A percentile compares a stretch with the other conserved stretches of the same genome.
Evolutionary conservation across 352 stramenopile genomes (phyloP).

Genomic region (Pythium phragmitis): DNA sequence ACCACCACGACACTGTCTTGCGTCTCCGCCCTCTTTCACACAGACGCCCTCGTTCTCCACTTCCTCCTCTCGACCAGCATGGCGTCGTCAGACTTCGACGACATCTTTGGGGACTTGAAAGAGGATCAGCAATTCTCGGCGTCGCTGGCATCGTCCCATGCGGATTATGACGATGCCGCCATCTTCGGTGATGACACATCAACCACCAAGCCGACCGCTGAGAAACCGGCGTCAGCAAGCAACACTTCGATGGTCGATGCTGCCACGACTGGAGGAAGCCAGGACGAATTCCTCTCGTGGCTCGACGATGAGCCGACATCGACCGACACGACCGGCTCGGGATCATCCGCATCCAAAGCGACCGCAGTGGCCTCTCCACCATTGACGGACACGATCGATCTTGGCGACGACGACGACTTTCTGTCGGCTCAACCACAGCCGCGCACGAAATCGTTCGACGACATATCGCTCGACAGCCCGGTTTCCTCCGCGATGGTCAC

Average conservation of each 20-base stretch:
- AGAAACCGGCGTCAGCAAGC: constrained; percentile 7
- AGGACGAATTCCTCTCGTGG: constrained; percentile 80
- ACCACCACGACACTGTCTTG: neutral
- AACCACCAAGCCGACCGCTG: constrained; percentile 7
- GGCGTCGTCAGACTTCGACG: constrained; percentile 65
- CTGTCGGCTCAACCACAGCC: neutral
- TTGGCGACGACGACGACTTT: constrained; percentile 26
- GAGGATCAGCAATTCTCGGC: constrained; percentile 49
- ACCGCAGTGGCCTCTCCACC: neutral
- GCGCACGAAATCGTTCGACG: constrained; percentile 8
- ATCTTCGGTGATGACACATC: constrained; percentile 41
- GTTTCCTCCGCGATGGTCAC: constrained; percentile 7
- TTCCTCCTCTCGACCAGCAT: constrained; percentile 5
- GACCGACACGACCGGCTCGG: neutral
- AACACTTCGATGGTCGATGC: constrained; percentile 1
- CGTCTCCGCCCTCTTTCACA: neutral
- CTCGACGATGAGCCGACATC: constrained; percentile 48
- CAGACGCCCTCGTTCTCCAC: neutral
- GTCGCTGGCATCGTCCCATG: constrained; percentile 30
- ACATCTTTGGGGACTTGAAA: constrained; percentile 81
- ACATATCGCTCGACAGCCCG: constrained; percentile 24
- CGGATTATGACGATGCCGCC: constrained; percentile 50
- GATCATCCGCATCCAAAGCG: neutral
- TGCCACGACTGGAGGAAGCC: constrained; percentile 3
- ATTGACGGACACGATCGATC: constrained; percentile 24